Evolutionary conservation across 2,329 filamentous ascomycete species (phyloP).

Genomic region (Hypoxylon sp.): DNA sequence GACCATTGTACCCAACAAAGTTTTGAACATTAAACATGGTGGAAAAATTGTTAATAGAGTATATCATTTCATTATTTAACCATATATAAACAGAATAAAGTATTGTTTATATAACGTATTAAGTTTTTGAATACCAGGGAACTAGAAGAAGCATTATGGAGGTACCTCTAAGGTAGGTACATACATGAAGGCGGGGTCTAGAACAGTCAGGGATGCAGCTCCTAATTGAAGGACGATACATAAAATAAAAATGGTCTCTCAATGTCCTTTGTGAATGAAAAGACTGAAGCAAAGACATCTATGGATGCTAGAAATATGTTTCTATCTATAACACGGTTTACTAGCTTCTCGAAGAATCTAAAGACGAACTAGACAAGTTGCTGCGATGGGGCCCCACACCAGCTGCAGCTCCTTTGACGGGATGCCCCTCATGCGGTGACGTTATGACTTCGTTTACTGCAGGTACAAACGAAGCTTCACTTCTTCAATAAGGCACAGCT

Average conservation of each 20-base stretch:
- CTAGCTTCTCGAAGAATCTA: neutral
- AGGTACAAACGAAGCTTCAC: slow-evolving; percentile 41
- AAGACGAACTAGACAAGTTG: slow-evolving; percentile 4
- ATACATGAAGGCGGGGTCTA: neutral
- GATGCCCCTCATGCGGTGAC: slow-evolving; percentile 46
- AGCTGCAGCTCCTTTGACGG: slow-evolving; percentile 16
- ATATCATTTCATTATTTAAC: neutral
- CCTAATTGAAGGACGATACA: neutral
- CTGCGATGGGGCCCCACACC: slow-evolving; percentile 16
- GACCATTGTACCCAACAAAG: neutral
- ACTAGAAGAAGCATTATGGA: neutral
- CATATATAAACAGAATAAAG: neutral
- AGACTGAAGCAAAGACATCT: neutral
- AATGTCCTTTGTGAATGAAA: neutral
- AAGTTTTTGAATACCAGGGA: neutral
- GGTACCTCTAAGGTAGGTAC: neutral
- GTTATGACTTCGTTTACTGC: slow-evolving; percentile 47
- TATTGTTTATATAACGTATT: neutral
- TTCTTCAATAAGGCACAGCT: slow-evolving; percentile 7
- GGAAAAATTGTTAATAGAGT: neutral
- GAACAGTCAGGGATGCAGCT: neutral
- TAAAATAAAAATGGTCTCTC: neutral
- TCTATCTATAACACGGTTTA: neutral
- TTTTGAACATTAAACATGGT: neutral
- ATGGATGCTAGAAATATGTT: neutral